A percentile compares a stretch with the other conserved stretches of the same genome.
Evolutionary conservation across 2,329 filamentous ascomycete species (phyloP).

Genomic region (Apiospora koreana): DNA sequence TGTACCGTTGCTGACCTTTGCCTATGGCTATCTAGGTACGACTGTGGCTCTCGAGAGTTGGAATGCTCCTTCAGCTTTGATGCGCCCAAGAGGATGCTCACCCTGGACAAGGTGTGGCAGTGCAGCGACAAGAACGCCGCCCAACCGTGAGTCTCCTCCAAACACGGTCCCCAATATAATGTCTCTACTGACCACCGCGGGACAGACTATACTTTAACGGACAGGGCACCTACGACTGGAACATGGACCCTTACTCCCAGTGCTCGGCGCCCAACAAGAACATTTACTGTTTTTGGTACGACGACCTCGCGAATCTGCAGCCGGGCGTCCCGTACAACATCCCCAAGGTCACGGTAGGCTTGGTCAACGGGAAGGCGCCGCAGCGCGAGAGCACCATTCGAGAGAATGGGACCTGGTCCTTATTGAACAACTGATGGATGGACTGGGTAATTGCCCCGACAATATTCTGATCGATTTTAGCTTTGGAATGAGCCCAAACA

Average conservation of each 20-base stretch:
- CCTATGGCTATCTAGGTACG: not conserved
- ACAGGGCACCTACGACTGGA: not conserved
- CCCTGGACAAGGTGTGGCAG: not conserved
- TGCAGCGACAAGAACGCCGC: not conserved
- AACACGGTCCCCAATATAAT: not conserved
- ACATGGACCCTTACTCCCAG: not conserved
- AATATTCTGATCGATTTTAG: too few relatives aligned
- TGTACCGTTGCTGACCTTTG: not conserved
- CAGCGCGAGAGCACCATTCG: not conserved
- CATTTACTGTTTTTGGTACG: not conserved
- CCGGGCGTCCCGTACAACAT: not conserved
- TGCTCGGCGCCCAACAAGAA: not conserved
- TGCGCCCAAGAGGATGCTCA: not conserved
- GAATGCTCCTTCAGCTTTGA: not conserved
- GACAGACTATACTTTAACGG: not conserved
- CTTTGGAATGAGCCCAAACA: too few relatives aligned
- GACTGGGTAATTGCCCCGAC: too few relatives aligned
- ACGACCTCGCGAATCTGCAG: not conserved
- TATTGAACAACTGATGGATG: too few relatives aligned
- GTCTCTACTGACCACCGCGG: not conserved
- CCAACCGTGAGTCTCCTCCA: not conserved
- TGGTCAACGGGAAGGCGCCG: not conserved
- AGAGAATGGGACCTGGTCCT: not conserved
- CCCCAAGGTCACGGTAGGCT: not conserved
- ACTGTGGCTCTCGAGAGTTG: not conserved